Evolutionary conservation across 2,329 filamentous ascomycete genomes (phyloP), one percentile per base, ranked within the genome.

Genomic region (Blastomyces percursus): DNA sequence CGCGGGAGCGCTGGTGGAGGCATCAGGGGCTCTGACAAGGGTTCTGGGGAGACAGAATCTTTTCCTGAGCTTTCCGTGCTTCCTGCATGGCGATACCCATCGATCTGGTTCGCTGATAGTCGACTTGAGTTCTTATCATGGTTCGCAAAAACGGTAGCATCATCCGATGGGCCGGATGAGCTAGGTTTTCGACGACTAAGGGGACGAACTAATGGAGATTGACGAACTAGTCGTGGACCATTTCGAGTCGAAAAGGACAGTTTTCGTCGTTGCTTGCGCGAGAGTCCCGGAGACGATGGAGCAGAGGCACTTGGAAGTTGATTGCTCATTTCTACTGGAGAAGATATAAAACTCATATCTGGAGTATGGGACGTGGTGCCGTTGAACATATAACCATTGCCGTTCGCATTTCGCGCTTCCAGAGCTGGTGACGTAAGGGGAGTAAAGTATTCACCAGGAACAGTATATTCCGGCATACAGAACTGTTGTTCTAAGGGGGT

Each of bases 371-470:
- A 67, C 54, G 74, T 71, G 42, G 70, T 68, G 11, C 70, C 69
- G 48, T 73, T 71, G 59, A 74, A 75, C 14, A 72, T 69, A 60
- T 74, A 76, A 55, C 70, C 67, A 65, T 73, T 72, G 35, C 69
- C 65, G 63, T 72, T 72, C 63, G 74, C 63, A 52, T 74, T 74
- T 60, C 78, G 77, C 9, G 79, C 78, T 69, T 80, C 77, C 35
- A 81, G 72, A n/a, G 79, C 79, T 2, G 79, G 79, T 11, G 79
- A 81, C 1, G 78, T 80, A 42, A 81, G 72, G 30, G 79, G 79
- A 30, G 77, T 81, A 65, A 81, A 80, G 67, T 79, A 78, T 67
- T 80, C 78, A 57, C 77, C 76, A 11, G 77, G 76, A 30, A 78
- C 75, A 11, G 77, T 74, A 66, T 79, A 81, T 65, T 80, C 78